Conservation (phyloP, 2,329 filamentous ascomycete genomes). For the Scleromitrula shiraiana region DNA sequence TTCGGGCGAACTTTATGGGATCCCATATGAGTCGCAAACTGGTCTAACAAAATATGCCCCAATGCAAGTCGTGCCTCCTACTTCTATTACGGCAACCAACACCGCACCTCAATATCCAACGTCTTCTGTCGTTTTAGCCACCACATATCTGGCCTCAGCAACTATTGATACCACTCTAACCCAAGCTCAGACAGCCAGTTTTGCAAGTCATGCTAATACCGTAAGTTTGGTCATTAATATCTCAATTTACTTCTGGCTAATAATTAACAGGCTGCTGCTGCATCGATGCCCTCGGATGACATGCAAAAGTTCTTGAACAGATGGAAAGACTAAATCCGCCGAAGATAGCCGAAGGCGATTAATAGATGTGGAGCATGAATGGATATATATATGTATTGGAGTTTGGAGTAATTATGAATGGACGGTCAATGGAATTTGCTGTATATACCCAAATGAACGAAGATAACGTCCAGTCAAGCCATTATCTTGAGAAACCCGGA, state of each 20-base stretch:
- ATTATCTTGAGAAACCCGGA: not conserved
- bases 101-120: slow-evolving; percentile 31
- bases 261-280: slow-evolving; percentile 21
- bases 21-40: slow-evolving; percentile 31
- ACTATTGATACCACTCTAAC: slow-evolving; percentile 31
- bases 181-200: slow-evolving; percentile 29
- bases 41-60: slow-evolving; percentile 33
- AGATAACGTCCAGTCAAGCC: slow-evolving; percentile 3
- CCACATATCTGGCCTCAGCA: slow-evolving; percentile 26
- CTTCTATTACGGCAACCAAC: slow-evolving; percentile 32
- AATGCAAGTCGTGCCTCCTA: slow-evolving; percentile 33
- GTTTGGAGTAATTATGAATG: slow-evolving; percentile 7
- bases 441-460: slow-evolving; percentile 9
- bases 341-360: not conserved
- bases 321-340: slow-evolving; percentile 36
- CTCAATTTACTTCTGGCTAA: slow-evolving; percentile 12
- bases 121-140: slow-evolving; percentile 30
- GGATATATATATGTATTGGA: not conserved
- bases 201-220: slow-evolving; percentile 31
- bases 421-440: slow-evolving; percentile 1
- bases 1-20: slow-evolving; percentile 20
- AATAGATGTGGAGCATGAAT: not conserved
- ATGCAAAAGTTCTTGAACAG: slow-evolving; percentile 32
- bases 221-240: slow-evolving; percentile 20
- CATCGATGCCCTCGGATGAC: slow-evolving; percentile 28